Evolutionary conservation across 2,329 filamentous ascomycete species (phyloP).

Genomic region (Cercospora janseana): DNA sequence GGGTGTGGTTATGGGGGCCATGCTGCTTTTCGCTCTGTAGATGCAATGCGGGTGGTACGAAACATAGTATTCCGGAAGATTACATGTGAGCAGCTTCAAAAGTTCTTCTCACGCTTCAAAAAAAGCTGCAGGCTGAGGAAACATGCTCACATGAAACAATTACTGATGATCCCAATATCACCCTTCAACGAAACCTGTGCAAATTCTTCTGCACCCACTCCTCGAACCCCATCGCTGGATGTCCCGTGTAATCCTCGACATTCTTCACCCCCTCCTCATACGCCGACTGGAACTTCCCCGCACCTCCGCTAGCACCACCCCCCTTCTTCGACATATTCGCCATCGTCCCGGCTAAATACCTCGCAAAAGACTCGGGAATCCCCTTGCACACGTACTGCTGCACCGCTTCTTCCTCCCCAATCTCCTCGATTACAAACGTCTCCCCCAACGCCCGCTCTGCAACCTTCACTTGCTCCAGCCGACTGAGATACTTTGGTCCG

Average conservation of each 20-base stretch:
- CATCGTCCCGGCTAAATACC: slow-evolving; percentile 2
- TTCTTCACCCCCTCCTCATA: slow-evolving; percentile 32
- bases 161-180: no score
- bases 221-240: slow-evolving; percentile 33
- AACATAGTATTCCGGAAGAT: no score
- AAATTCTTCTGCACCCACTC: slow-evolving; percentile 39
- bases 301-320: background rate
- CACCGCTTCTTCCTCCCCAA: slow-evolving; percentile 6
- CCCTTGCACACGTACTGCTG: slow-evolving; percentile 2
- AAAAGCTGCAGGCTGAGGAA: no score
- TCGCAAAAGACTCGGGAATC: background rate
- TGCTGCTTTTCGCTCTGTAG: no score
- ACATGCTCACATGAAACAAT: no score
- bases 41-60: no score
- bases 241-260: slow-evolving; percentile 38
- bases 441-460: slow-evolving; percentile 39
- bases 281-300: no score
- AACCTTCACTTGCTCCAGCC: slow-evolving; percentile 32
- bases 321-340: background rate
- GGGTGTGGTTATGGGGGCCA: no score
- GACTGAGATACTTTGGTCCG: slow-evolving; percentile 40
- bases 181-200: slow-evolving; percentile 20
- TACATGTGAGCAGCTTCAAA: no score
- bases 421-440: slow-evolving; percentile 28
- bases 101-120: no score